phyloP scores from a whole-genome alignment of 345 rosid species.

The Linum trigynum region DNA sequence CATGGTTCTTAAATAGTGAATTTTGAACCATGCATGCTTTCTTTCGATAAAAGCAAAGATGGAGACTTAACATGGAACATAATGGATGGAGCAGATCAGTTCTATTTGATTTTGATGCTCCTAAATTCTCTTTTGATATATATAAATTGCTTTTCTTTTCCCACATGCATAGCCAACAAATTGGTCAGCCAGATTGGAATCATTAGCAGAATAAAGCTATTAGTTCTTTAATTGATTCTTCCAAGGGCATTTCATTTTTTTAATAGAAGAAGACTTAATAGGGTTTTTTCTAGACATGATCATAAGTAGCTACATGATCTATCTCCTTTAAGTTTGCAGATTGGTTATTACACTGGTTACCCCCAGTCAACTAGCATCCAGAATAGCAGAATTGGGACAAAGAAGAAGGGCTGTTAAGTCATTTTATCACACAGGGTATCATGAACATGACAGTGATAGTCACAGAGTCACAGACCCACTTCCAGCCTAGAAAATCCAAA shows the following conservation, averaged over 20 bases:
- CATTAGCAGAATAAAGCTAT: background rate
- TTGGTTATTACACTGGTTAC: too few relatives aligned
- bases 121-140: background rate
- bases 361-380: background rate
- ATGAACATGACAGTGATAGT: slow-evolving; percentile 13
- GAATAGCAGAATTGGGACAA: background rate
- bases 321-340: too few relatives aligned
- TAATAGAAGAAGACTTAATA: background rate
- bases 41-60: slow-evolving; percentile 15
- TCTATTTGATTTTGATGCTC: slow-evolving; percentile 1
- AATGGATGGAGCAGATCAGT: background rate
- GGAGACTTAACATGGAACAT: slow-evolving; percentile 5
- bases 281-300: slow-evolving; percentile 11
- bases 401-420: slow-evolving; percentile 11
- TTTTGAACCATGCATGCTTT: background rate
- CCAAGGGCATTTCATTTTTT: background rate
- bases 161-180: too few relatives aligned
- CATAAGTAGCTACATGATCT: slow-evolving; percentile 1
- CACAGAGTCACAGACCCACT: background rate
- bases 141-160: background rate
- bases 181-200: background rate
- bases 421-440: slow-evolving; percentile 3
- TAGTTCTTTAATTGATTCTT: slow-evolving; percentile 4
- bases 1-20: background rate
- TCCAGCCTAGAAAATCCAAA: slow-evolving; percentile 22